phyloP scores from a whole-genome alignment of 2,329 filamentous ascomycete genomes.

The Microdochium nivale region DNA sequence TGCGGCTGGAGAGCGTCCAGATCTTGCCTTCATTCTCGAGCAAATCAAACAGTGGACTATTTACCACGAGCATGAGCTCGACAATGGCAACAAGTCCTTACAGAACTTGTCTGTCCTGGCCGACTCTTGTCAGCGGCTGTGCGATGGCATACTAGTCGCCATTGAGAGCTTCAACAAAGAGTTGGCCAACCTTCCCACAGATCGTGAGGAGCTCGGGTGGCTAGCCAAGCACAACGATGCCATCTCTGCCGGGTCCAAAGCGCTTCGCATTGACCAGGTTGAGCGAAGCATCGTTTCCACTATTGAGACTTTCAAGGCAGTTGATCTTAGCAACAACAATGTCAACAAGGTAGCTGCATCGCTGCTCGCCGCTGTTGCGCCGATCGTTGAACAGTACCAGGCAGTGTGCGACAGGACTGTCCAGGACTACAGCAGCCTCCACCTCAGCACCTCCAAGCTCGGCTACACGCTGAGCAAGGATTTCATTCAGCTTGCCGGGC shows the following conservation, averaged over 20 bases:
- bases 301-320: slow-evolving; percentile 11
- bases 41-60: slow-evolving; percentile 60
- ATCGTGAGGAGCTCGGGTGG: slow-evolving; percentile 56
- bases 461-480: slow-evolving; percentile 66
- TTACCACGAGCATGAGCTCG: slow-evolving; percentile 11
- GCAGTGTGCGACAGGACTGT: slow-evolving; percentile 51
- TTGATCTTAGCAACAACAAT: slow-evolving; percentile 31
- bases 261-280: slow-evolving; percentile 52
- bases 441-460: slow-evolving; percentile 64
- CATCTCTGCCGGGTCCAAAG: slow-evolving; percentile 43
- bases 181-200: slow-evolving; percentile 43
- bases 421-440: slow-evolving; percentile 50
- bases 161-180: slow-evolving; percentile 62
- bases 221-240: slow-evolving; percentile 46
- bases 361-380: slow-evolving; percentile 52
- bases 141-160: slow-evolving; percentile 70
- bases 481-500: slow-evolving; percentile 69
- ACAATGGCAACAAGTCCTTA: neutral
- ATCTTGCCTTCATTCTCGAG: slow-evolving; percentile 54
- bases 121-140: slow-evolving; percentile 50
- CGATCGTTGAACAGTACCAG: slow-evolving; percentile 69
- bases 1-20: slow-evolving; percentile 39
- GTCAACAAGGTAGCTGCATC: slow-evolving; percentile 40
- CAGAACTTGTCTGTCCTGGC: slow-evolving; percentile 38
- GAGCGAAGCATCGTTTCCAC: slow-evolving; percentile 24